Percentiles rank a stretch among this genome's conserved stretches.
These are phyloP conservation scores for Fusarium armeniacum DNA, from an alignment of 2,329 filamentous ascomycete species.

Conservation along the genomic window DNA sequence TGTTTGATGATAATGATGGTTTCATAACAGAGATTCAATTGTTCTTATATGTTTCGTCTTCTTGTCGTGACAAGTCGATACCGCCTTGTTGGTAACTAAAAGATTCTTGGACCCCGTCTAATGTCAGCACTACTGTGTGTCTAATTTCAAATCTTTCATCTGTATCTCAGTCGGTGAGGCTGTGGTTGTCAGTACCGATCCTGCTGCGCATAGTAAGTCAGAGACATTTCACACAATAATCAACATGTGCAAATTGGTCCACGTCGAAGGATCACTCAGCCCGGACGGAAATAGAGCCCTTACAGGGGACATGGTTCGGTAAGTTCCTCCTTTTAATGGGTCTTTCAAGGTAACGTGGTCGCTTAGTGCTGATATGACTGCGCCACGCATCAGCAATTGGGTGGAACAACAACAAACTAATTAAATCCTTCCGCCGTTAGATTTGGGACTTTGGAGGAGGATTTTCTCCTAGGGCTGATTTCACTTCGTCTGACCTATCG, in stretches of 20 bases:
- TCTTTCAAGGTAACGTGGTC: background rate
- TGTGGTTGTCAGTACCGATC: background rate
- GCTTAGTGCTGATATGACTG: background rate
- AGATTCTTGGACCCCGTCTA: background rate
- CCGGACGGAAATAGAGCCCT: background rate
- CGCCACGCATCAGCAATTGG: background rate
- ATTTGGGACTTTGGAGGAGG: background rate
- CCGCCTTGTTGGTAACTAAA: background rate
- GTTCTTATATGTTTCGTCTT: slow-evolving; percentile 2
- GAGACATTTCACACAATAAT: background rate
- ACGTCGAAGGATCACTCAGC: background rate
- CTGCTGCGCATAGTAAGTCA: background rate
- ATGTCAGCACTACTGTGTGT: slow-evolving; percentile 1
- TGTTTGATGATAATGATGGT: background rate
- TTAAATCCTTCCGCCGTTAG: background rate
- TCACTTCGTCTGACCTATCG: background rate
- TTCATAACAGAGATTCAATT: background rate
- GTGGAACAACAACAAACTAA: background rate
- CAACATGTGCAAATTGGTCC: background rate
- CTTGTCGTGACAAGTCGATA: background rate
- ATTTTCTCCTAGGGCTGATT: slow-evolving; percentile 10
- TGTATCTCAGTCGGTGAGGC: background rate
- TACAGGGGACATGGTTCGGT: background rate
- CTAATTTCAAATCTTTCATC: background rate
- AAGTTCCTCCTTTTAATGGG: background rate